A percentile compares a stretch with the other conserved stretches of the same genome.
phyloP scores from a whole-genome alignment of 2,329 filamentous ascomycete species.

The Xylogone sp. region DNA sequence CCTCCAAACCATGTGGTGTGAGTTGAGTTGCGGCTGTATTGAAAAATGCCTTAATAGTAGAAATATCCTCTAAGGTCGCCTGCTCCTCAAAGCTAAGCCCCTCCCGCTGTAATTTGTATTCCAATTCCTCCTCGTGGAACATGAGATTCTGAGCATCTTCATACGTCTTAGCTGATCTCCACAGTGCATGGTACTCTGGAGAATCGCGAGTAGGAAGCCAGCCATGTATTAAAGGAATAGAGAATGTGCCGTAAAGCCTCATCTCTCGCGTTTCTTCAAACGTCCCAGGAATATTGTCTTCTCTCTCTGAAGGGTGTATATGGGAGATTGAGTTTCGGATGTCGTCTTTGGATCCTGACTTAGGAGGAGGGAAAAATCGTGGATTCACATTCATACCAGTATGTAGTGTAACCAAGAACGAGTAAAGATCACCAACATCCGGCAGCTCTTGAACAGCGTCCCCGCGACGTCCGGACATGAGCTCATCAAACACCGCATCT shows the following conservation, averaged over 20 bases:
- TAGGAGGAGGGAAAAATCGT: constrained; percentile 64
- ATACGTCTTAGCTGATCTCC: constrained; percentile 75
- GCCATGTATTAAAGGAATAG: constrained; percentile 84
- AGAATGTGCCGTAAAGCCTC: constrained; percentile 86
- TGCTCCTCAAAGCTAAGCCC: constrained; percentile 72
- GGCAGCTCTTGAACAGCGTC: constrained; percentile 62
- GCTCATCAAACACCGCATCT: constrained; percentile 87
- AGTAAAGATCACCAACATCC: constrained; percentile 83
- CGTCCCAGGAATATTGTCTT: constrained; percentile 55
- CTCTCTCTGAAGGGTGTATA: constrained; percentile 46
- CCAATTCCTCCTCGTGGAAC: constrained; percentile 84
- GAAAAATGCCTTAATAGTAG: constrained; percentile 82
- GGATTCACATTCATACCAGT: constrained; percentile 99
- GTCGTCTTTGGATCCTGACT: constrained; percentile 24
- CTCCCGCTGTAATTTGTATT: constrained; percentile 64
- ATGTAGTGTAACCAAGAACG: constrained; percentile 82
- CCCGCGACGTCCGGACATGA: constrained; percentile 73
- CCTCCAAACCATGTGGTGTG: constrained; percentile 74
- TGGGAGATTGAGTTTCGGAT: constrained; percentile 48
- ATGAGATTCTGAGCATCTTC: constrained; percentile 89
- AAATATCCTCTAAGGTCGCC: constrained; percentile 75
- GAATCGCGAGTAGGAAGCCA: constrained; percentile 76
- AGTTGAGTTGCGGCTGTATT: constrained; percentile 78
- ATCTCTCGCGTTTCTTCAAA: constrained; percentile 89
- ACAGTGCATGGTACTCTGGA: constrained; percentile 64